Conservation (phyloP, 2,329 filamentous ascomycete species). For the Leptographium flavum region DNA sequence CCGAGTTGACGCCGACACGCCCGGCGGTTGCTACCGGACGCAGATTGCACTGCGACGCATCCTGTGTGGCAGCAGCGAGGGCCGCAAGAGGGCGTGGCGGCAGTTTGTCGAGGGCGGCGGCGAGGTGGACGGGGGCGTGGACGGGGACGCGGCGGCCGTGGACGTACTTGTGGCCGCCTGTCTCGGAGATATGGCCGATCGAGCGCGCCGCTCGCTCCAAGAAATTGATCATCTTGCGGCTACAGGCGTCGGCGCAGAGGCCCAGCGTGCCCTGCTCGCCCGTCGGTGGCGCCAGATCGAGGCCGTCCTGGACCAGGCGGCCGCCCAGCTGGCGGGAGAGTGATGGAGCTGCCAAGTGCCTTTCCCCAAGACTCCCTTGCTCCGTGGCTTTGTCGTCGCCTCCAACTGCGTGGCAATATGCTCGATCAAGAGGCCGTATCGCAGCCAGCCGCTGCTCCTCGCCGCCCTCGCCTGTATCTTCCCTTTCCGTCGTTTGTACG, state of each 20-base stretch:
- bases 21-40: constrained; percentile 13
- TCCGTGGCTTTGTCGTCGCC: too few species aligned
- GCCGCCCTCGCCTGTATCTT: too few species aligned
- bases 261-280: constrained; percentile 8
- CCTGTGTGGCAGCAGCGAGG: constrained; percentile 3
- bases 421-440: too few species aligned
- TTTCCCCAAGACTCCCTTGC: too few species aligned
- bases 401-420: too few species aligned
- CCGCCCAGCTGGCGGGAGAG: not conserved
- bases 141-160: not conserved
- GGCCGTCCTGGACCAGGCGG: constrained; percentile 7
- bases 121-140: constrained; percentile 2
- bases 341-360: not conserved
- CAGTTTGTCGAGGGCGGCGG: constrained; percentile 6
- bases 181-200: not conserved
- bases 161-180: not conserved
- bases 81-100: constrained; percentile 7
- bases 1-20: constrained; percentile 13
- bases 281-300: constrained; percentile 12
- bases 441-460: too few species aligned
- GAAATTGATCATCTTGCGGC: not conserved
- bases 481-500: too few species aligned
- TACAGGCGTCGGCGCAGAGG: constrained; percentile 2
- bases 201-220: not conserved
- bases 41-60: constrained; percentile 13